phyloP scores from a whole-genome alignment of 208 protist genomes.

The Leishmania martiniquensis region DNA sequence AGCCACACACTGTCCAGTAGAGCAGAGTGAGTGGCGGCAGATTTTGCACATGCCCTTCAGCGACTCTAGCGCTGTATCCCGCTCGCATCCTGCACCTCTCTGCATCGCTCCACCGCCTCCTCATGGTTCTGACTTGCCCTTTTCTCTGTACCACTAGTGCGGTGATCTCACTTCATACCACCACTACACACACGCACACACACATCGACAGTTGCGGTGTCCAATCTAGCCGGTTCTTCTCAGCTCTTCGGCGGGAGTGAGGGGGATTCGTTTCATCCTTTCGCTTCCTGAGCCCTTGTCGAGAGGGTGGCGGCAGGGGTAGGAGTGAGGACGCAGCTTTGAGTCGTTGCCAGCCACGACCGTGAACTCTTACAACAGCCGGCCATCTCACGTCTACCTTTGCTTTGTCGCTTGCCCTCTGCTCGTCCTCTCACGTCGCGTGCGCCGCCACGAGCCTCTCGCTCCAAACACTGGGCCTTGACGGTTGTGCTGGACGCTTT shows the following conservation, averaged over 20 bases:
- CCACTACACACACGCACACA: no score
- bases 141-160: not conserved
- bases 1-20: not conserved
- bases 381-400: not conserved
- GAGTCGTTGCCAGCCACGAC: not conserved
- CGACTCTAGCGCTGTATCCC: not conserved
- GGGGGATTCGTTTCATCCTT: not conserved
- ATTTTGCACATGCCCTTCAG: not conserved
- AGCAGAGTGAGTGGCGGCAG: not conserved
- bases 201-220: not conserved
- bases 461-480: no score
- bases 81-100: not conserved
- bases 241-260: no score
- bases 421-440: no score
- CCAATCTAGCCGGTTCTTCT: not conserved
- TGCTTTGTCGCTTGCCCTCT: no score
- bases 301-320: not conserved
- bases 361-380: not conserved
- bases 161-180: not conserved
- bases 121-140: not conserved
- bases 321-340: not conserved
- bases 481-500: no score
- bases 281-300: not conserved
- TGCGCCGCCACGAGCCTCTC: no score
- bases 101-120: not conserved